These are phyloP conservation scores for Termitomyces sp. DNA, from an alignment of 1,284 basidiomycete genomes.

Conservation along the genomic window DNA sequence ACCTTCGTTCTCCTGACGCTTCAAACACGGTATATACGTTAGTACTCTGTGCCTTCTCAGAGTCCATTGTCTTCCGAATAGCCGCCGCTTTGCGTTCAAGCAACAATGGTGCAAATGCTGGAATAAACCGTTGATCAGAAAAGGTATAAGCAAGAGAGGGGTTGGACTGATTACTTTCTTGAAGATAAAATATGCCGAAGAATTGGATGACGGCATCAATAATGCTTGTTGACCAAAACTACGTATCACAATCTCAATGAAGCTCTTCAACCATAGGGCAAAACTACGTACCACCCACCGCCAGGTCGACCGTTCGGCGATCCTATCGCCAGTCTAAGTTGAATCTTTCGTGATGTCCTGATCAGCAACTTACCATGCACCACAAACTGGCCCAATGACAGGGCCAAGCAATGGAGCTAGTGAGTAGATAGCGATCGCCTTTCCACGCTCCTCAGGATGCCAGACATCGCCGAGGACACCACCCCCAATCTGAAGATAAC, in stretches of 20 bases:
- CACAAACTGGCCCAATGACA: constrained; percentile 58
- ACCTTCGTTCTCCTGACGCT: constrained; percentile 35
- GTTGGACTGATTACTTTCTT: constrained; percentile 48
- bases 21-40: constrained; percentile 43
- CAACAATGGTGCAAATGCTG: constrained; percentile 60
- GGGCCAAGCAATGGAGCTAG: constrained; percentile 62
- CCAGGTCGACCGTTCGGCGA: constrained; percentile 56
- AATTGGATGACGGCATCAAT: constrained; percentile 45
- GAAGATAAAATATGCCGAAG: constrained; percentile 51
- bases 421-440: constrained; percentile 65
- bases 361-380: constrained; percentile 41
- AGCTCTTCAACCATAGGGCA: not conserved
- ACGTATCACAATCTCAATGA: not conserved
- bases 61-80: constrained; percentile 39
- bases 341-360: too few relatives aligned
- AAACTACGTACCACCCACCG: constrained; percentile 52
- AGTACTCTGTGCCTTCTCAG: constrained; percentile 34
- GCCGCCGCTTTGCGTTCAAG: constrained; percentile 52
- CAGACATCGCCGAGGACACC: constrained; percentile 71
- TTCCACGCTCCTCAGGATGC: constrained; percentile 62
- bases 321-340: constrained; percentile 28
- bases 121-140: not conserved
- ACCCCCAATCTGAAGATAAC: constrained; percentile 47
- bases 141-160: not conserved
- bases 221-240: constrained; percentile 63